Evolutionary conservation across 176 grass and related monocot genomes (phyloP), one percentile per base, ranked within the genome.

Genomic region (Phoenix roebelenii): DNA sequence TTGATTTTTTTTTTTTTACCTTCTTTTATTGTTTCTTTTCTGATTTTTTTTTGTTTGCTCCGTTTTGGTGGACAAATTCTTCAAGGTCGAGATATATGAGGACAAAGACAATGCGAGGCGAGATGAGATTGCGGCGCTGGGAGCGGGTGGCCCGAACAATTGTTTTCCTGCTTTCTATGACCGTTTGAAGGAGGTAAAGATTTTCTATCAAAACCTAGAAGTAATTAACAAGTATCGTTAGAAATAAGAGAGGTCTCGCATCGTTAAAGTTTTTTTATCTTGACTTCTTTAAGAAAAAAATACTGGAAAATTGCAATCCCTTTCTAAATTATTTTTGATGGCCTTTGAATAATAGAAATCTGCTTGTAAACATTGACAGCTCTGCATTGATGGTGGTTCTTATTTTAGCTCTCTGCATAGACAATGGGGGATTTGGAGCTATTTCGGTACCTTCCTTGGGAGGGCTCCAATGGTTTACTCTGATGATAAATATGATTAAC

Each of bases 41-140:
- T 32, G 32, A 29, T 39, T 74, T 65, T 0, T 5, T 20, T 18
- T 32, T 60, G 5, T 19, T 55, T 30, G 5, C 72, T 79, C 59
- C 73, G 18, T 20, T 67, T 54, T 25, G 3, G 29, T 32, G 35
- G 35, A 44, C 1, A 44, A 44, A 44, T 14, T 44, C 9, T 44
- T 44, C 10, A 71, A 92, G 87, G 70, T 89, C 60, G 87, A 98
- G 44, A 79, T 83, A 56, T 98, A 92, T 1, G 87, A 98, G 54
- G 87, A 98, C 74, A 89, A 92, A 66, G 87, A 92, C 51, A 83
- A 59, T 61, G 84, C 93, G 16, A 88, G 87, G 82, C 92, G 78
- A 53, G 87, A 92, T n/a, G 93, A 98, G 69, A 89, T 98, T 58
- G 72, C 82, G 51, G 85, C 64, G 9, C 79, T 98, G 50, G 79